Base-by-base conservation (phyloP, 2,329 filamentous ascomycete species). In the Microsporum audouinii region DNA sequence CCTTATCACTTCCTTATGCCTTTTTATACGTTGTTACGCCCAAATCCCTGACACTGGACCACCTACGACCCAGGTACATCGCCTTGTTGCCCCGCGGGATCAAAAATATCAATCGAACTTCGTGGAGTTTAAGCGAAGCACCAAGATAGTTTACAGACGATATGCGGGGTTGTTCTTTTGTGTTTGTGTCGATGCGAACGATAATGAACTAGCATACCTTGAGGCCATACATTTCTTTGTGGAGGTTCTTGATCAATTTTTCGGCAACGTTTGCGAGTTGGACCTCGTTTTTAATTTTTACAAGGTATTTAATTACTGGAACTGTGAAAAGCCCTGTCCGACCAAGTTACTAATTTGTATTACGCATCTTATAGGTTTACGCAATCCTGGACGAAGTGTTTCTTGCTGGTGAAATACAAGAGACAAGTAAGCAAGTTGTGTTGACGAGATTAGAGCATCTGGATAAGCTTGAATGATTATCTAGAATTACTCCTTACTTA, bases 31-130 rank as follows among this genome's bases (percentile, higher is more conserved):
- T 49, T 49, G 45, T 51, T 23, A 23, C 17, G 39, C 51, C 23
- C 27, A 27, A 23, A 6, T 17, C 3, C 12, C 43, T 38, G 34
- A 31, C 31, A 38, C 29, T 51, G 38, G 6, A 27, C 31, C 23
- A 12, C 12, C 2, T 14, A 1, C 45, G 12, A 10, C 31, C 57
- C 68, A 91, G 87, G 89, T 97, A 69, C 94, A 99, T 81, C 91
- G 94, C 65, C 90, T 99, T 68, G 92, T 99, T 64, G 94, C 94
- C 0, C 94, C 94, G 5, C 89, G 94, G 72, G 94, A 99, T 77
- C 94, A 99, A 74, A 99, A 99, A 74, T 96, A 99, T 80, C 94
- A 99, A 75, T 96, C 91, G 78, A 99, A 99, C 79, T 99, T 99
- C 71, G 94, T 99, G 81, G 94, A 99, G 69, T 86, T 86, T 68